A percentile compares a stretch with the other conserved stretches of the same genome.
Conservation (phyloP, 208 protist genomes). For the Wallacemonas sp. region DNA sequence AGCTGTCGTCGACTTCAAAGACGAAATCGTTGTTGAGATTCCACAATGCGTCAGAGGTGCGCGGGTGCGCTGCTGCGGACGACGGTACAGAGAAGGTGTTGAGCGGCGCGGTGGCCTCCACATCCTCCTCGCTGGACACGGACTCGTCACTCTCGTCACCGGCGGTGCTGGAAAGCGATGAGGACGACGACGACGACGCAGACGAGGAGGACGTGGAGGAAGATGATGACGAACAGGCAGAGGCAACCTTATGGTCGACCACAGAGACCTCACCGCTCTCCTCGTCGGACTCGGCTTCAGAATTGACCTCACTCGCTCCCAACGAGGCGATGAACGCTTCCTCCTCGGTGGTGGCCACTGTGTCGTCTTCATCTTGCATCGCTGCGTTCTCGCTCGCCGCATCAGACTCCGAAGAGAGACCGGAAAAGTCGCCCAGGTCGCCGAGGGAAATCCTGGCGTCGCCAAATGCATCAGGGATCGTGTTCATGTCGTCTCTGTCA, state of each 20-base stretch:
- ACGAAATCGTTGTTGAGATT: conserved; percentile 53
- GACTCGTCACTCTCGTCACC: neutral
- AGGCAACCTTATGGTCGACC: too few species aligned
- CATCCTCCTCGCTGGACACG: neutral
- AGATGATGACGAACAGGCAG: too few species aligned
- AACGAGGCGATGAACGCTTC: conserved; percentile 10
- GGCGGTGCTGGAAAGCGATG: too few species aligned
- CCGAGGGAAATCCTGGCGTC: conserved; percentile 7
- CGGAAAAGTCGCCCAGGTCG: neutral
- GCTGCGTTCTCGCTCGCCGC: neutral
- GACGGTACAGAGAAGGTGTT: too few species aligned
- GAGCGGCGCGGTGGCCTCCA: neutral
- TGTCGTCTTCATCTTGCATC: neutral
- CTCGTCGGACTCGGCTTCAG: neutral
- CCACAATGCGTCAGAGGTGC: conserved; percentile 27
- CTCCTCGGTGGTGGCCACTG: neutral
- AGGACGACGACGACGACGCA: too few species aligned
- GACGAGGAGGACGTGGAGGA: too few species aligned
- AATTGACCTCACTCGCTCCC: neutral
- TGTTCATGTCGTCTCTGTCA: neutral
- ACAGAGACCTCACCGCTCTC: too few species aligned
- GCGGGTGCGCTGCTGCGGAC: too few species aligned
- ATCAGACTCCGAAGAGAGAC: neutral
- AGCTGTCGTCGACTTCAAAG: conserved; percentile 54
- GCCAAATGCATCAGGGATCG: neutral